Evolutionary conservation across 345 rosid species (phyloP).

Genomic region (Gossypium arboreum): DNA sequence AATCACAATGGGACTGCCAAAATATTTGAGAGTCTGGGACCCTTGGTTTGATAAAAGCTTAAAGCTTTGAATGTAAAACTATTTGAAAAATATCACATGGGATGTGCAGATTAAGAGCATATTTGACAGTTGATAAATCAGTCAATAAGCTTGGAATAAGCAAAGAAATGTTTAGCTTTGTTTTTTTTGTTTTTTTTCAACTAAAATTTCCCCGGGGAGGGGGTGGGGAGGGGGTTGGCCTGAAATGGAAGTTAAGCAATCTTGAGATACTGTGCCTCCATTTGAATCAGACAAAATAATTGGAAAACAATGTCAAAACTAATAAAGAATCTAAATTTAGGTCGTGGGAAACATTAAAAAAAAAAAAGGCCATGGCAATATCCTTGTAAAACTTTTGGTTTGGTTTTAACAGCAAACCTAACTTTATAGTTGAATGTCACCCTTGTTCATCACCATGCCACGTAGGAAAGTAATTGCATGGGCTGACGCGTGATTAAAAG

Average conservation of each 20-base stretch:
- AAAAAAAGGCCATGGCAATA: neutral
- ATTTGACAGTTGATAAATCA: neutral
- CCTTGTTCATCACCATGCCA: neutral
- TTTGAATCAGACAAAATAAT: neutral
- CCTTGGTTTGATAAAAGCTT: neutral
- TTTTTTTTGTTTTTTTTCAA: neutral
- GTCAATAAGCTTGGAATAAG: too few species aligned
- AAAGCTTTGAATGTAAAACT: neutral
- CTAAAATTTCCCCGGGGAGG: neutral
- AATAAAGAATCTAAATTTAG: neutral
- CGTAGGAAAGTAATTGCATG: neutral
- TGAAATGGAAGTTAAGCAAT: slow-evolving; percentile 18
- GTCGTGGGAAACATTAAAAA: neutral
- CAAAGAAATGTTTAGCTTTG: neutral
- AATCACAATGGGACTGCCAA: slow-evolving; percentile 2
- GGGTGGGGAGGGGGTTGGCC: neutral
- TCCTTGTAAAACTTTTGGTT: neutral
- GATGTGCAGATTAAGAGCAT: neutral
- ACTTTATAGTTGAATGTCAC: neutral
- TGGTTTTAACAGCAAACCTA: neutral
- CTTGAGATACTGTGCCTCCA: neutral
- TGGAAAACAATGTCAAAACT: neutral
- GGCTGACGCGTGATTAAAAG: neutral
- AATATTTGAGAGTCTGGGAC: neutral
- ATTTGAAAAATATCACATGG: neutral